Evolutionary conservation across 164 flowering plant species (phyloP).

Genomic region (Liquidambar formosana): DNA sequence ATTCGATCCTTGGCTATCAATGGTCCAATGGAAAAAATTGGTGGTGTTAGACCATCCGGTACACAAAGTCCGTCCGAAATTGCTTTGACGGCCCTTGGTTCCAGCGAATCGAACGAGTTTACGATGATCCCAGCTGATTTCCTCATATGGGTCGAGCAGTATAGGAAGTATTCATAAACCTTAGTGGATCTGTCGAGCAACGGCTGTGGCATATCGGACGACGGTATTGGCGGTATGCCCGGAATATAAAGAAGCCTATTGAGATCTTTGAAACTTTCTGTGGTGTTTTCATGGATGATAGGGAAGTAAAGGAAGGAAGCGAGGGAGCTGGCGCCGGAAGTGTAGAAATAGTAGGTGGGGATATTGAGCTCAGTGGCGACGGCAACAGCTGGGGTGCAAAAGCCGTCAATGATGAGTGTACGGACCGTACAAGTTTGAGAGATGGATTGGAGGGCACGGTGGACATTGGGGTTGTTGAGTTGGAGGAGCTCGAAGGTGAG

Average conservation of each 20-base stretch:
- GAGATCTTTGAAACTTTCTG: conserved; percentile 10
- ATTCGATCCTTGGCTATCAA: no score
- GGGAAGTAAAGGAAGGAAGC: conserved; percentile 26
- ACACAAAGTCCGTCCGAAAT: no score
- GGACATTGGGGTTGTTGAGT: conserved; percentile 26
- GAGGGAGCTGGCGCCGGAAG: conserved; percentile 28
- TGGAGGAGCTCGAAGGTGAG: conserved; percentile 18
- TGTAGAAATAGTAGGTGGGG: conserved; percentile 37
- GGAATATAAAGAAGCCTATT: conserved; percentile 23
- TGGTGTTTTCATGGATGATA: conserved; percentile 6
- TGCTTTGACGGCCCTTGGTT: no score
- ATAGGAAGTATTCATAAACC: no score
- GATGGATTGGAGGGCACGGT: conserved; percentile 21
- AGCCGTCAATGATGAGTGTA: conserved; percentile 34
- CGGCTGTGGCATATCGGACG: conserved; percentile 25
- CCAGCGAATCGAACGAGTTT: no score
- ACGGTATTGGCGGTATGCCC: conserved; percentile 28
- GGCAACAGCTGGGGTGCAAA: conserved; percentile 26
- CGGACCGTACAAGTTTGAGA: conserved; percentile 13
- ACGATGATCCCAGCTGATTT: no score
- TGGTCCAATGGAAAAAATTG: no score
- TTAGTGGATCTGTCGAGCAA: conserved; percentile 10
- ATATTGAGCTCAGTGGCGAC: conserved; percentile 20
- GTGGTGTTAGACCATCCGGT: no score
- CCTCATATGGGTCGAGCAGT: no score